Percentiles rank a stretch among this genome's conserved stretches.
Evolutionary conservation across 768 basidiomycete species (phyloP).

Genomic region (Boletus tomentosulus): DNA sequence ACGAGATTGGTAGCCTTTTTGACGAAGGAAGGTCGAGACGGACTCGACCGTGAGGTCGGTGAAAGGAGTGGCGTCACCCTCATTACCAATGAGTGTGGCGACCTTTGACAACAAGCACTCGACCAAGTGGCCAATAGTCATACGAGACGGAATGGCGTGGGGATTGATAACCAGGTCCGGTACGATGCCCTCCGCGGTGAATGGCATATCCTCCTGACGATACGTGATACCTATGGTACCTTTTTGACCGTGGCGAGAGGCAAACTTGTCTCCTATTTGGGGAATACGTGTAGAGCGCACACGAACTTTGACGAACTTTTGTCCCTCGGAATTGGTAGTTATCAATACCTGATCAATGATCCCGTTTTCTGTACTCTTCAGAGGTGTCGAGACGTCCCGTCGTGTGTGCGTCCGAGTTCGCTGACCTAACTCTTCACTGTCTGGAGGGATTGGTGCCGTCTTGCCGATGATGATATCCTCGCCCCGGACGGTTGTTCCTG

Average conservation of each 20-base stretch:
- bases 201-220: conserved; percentile 99
- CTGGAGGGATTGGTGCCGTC: conserved; percentile 94
- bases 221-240: conserved; percentile 99
- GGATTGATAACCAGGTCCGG: conserved; percentile 99
- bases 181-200: conserved; percentile 93
- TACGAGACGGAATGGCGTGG: conserved; percentile 99
- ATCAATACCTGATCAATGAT: conserved; percentile 97
- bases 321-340: conserved; percentile 92
- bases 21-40: conserved; percentile 86
- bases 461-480: conserved; percentile 99
- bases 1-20: conserved; percentile 94
- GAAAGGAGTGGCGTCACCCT: conserved; percentile 98
- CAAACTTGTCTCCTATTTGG: conserved; percentile 98
- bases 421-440: conserved; percentile 96
- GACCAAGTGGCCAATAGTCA: conserved; percentile 99
- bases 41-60: conserved; percentile 97
- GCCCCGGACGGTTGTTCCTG: conserved; percentile 90
- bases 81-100: conserved; percentile 91
- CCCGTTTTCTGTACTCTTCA: conserved; percentile 97
- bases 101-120: conserved; percentile 97
- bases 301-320: conserved; percentile 98
- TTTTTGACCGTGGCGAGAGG: conserved; percentile 98
- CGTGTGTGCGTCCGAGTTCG: conserved; percentile 90
- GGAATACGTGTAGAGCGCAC: conserved; percentile 94
- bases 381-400: conserved; percentile 93